Evolutionary conservation across 106 monocot genomes (phyloP), one percentile per base, ranked within the genome.

Genomic region (Dendrobium nobile): DNA sequence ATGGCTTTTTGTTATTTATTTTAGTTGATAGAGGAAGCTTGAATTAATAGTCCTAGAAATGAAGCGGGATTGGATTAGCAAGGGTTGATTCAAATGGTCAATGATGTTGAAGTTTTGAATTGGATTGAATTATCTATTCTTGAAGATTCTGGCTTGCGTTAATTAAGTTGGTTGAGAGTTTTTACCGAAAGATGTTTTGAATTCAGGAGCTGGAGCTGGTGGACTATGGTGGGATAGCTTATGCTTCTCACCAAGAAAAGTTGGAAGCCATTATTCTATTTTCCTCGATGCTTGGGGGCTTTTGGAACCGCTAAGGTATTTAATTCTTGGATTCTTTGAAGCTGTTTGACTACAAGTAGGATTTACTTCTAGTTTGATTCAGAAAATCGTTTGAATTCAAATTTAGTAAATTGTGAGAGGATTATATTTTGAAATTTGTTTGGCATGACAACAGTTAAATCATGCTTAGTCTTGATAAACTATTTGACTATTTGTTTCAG

Each of bases 231-330:
- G 31, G 75, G 19, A 9, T 51, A 3, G 51, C 51, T 51, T 10
- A 10, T 51, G 10, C 45, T 45, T 9, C 45, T 45, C 9, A 7
- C 45, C 45, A 45, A 45, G 45, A 9, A 45, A 45, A 45, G 9
- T 45, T 45, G 45, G 45, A 45, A 45, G 45, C 45, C 8, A 13
- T 51, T 11, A 51, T 51, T 13, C 51, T 51, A 51, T 51, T 51
- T 75, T 42, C 19, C 8, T 40, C n/a, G 4, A 26, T 43, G 10
- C 20, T 40, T 72, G 11, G 37, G 37, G 10, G 24, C 4, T 43
- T 78, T 43, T 61, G 78, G 27, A 77, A 28, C 55, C 31, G 41
- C 19, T 40, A 37, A 48, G 78, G 77, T 83, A 73, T 42, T 8
- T 33, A 1, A 70, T 31, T 31, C 28, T 72, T 28, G 0, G 33